These are phyloP conservation scores for Nasturtium officinale DNA, from an alignment of 345 rosid species.

Conservation along the genomic window DNA sequence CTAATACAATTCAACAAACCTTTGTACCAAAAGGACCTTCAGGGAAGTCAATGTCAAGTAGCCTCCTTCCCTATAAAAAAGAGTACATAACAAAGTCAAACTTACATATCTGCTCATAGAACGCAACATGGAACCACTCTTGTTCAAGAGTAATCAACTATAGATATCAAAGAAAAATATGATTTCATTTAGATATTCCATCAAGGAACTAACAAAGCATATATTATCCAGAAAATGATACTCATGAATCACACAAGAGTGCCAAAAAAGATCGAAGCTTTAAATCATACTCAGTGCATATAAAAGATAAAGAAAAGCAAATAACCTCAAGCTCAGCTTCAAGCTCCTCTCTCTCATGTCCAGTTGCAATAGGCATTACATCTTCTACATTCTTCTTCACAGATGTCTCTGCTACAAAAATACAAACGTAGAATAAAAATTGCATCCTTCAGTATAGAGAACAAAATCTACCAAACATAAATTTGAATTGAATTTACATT, in stretches of 20 bases:
- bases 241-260: not conserved
- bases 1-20: constrained; percentile 50
- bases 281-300: not conserved
- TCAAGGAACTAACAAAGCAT: not conserved
- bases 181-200: not conserved
- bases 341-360: constrained; percentile 78
- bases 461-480: not conserved
- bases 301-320: not conserved
- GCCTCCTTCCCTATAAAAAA: constrained; percentile 62
- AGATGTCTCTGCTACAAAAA: constrained; percentile 47
- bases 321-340: constrained; percentile 66
- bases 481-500: too few species aligned
- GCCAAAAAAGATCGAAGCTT: not conserved
- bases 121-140: not conserved
- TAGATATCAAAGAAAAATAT: not conserved
- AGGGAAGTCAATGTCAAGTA: constrained; percentile 70
- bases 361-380: constrained; percentile 74
- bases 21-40: constrained; percentile 88
- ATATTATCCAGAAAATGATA: not conserved
- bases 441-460: not conserved
- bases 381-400: constrained; percentile 65
- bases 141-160: not conserved
- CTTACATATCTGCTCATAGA: not conserved
- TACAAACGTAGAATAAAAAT: constrained; percentile 13
- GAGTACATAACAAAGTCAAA: not conserved